A percentile compares a stretch with the other conserved stretches of the same genome.
phyloP scores from a whole-genome alignment of 139 green algal genomes.

The Chlorella sp. region DNA sequence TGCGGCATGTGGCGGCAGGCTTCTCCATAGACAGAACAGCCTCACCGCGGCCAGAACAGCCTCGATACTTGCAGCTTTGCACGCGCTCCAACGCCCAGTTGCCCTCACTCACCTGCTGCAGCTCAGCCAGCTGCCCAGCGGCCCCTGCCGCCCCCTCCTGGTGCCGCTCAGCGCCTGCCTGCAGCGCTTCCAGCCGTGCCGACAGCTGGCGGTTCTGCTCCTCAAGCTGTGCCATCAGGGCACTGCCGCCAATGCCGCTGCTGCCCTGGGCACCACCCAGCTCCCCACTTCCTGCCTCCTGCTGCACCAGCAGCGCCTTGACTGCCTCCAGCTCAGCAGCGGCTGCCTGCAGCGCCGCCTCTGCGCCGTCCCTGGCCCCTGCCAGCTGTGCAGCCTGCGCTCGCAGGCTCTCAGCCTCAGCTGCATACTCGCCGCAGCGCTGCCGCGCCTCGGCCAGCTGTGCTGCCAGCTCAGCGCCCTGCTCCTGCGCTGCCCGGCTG shows the following conservation, averaged over 20 bases:
- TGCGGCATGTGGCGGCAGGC: no score
- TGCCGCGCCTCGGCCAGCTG: constrained; percentile 56
- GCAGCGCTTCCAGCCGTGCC: not conserved
- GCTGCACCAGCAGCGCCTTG: constrained; percentile 40
- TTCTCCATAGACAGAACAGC: no score
- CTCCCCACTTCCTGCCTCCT: constrained; percentile 21
- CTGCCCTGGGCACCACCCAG: not conserved
- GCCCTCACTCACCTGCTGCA: not conserved
- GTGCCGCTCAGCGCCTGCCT: not conserved
- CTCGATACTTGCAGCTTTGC: no score
- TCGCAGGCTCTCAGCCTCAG: constrained; percentile 41
- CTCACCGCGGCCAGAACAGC: no score
- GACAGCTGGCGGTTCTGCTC: constrained; percentile 26
- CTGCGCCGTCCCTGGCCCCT: not conserved
- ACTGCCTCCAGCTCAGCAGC: constrained; percentile 56
- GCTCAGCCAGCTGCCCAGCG: not conserved
- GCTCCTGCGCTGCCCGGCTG: not conserved
- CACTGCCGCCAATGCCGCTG: not conserved
- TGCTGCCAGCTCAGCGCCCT: constrained; percentile 47
- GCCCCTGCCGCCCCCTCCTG: not conserved
- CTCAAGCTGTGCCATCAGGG: constrained; percentile 24
- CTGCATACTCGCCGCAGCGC: constrained; percentile 25
- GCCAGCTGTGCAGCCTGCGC: constrained; percentile 10
- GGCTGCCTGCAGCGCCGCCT: constrained; percentile 60
- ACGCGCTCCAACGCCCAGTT: not conserved